Evolutionary conservation across 75 land plant species (phyloP).

Genomic region (Pinus tabuliformis): DNA sequence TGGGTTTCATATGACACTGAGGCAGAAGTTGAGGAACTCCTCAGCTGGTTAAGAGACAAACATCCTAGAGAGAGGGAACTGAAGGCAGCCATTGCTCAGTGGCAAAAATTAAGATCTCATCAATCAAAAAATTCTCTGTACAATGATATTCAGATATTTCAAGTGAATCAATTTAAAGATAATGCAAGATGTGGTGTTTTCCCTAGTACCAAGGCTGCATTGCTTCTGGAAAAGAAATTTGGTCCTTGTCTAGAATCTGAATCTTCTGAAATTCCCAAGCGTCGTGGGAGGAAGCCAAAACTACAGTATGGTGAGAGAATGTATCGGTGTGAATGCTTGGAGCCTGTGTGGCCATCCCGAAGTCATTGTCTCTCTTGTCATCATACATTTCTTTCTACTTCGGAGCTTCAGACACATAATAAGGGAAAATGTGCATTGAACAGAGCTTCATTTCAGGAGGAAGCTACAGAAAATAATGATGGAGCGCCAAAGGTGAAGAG

Average conservation of each 20-base stretch:
- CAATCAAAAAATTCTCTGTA: constrained; percentile 2
- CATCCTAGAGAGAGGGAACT: constrained; percentile 59
- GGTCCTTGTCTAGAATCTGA: constrained; percentile 46
- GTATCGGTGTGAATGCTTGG: constrained; percentile 83
- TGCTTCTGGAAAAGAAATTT: constrained; percentile 41
- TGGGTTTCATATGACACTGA: constrained; percentile 63
- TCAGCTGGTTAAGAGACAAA: constrained; percentile 49
- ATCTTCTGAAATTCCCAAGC: constrained; percentile 26
- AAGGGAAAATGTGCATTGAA: constrained; percentile 38
- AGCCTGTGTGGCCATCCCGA: constrained; percentile 81
- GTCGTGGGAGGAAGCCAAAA: constrained; percentile 31
- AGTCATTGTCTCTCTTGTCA: constrained; percentile 82
- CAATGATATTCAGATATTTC: constrained; percentile 6
- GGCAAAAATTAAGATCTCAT: constrained; percentile 34
- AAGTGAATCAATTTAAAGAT: not conserved
- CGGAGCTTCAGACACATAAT: constrained; percentile 63
- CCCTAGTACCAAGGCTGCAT: constrained; percentile 51
- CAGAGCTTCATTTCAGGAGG: constrained; percentile 20
- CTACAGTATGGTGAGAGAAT: constrained; percentile 33
- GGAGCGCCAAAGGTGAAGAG: constrained; percentile 17
- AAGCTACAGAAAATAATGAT: constrained; percentile 19
- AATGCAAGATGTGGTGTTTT: constrained; percentile 3
- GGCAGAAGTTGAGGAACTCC: constrained; percentile 52
- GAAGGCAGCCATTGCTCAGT: constrained; percentile 53
- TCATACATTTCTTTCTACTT: constrained; percentile 39